These are phyloP conservation scores for Jasminum sambac DNA, from an alignment of 257 asterid genomes.

Conservation along the genomic window DNA sequence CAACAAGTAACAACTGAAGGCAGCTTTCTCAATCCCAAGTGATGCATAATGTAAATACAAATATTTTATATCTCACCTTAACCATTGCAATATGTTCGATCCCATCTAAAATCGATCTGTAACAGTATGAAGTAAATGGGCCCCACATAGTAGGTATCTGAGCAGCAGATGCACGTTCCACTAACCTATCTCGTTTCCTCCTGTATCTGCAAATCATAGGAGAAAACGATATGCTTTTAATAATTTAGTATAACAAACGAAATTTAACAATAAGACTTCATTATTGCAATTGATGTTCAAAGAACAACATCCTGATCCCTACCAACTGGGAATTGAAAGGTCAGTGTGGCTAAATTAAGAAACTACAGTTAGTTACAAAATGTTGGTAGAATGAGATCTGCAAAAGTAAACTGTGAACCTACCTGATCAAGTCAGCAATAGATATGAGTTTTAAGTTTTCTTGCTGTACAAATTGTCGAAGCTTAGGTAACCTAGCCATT, in stretches of 20 bases:
- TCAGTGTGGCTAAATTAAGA: too few relatives aligned
- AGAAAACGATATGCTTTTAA: background rate
- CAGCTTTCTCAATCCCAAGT: background rate
- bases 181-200: background rate
- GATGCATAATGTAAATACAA: background rate
- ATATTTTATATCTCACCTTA: constrained; percentile 50
- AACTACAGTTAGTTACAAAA: background rate
- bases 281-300: background rate
- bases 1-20: background rate
- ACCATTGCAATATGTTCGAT: constrained; percentile 97
- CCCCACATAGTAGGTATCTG: constrained; percentile 91
- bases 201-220: constrained; percentile 4
- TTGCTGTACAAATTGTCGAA: constrained; percentile 56
- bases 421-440: constrained; percentile 94
- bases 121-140: constrained; percentile 81
- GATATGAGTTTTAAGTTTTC: constrained; percentile 78
- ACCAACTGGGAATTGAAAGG: background rate
- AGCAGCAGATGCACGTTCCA: background rate
- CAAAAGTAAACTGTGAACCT: constrained; percentile 11
- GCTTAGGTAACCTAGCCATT: constrained; percentile 94
- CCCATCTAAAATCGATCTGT: constrained; percentile 76
- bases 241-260: background rate
- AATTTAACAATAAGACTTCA: background rate
- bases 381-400: background rate
- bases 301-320: background rate